Conservation (phyloP, 1,139 yeast genomes). For the Debaryomyces subglobosus region DNA sequence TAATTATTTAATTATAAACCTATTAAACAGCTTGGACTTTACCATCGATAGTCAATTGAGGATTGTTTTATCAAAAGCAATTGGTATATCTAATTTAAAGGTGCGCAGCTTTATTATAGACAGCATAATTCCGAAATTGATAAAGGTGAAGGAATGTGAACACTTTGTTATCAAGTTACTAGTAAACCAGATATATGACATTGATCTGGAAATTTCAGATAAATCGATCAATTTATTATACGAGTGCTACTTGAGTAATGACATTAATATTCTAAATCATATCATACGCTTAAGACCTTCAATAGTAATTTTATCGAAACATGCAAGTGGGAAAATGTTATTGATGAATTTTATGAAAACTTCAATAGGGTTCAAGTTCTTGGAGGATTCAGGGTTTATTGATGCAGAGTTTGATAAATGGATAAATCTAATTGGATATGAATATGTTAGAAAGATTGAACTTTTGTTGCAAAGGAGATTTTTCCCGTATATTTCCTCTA, state of each 20-base stretch:
- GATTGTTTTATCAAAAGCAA: conserved; percentile 63
- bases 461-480: conserved; percentile 23
- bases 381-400: conserved; percentile 37
- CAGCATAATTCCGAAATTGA: conserved; percentile 48
- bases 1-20: conserved; percentile 59
- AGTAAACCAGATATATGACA: conserved; percentile 73
- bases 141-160: conserved; percentile 36
- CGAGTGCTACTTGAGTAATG: conserved; percentile 17
- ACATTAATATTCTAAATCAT: conserved; percentile 22
- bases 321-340: conserved; percentile 29
- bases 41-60: conserved; percentile 68
- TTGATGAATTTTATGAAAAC: conserved; percentile 33
- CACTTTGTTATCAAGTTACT: conserved; percentile 50
- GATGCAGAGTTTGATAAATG: conserved; percentile 36
- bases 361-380: conserved; percentile 40
- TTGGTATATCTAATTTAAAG: conserved; percentile 56
- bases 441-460: conserved; percentile 30
- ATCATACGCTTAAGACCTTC: conserved; percentile 38
- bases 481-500: conserved; percentile 28
- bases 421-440: conserved; percentile 24
- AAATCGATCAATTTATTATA: conserved; percentile 53
- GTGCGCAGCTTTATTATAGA: conserved; percentile 62
- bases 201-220: conserved; percentile 56
- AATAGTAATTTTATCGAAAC: conserved; percentile 28
- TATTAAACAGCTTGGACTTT: conserved; percentile 66